phyloP scores from a whole-genome alignment of 75 land plant species.

The Ceratopteris richardii region DNA sequence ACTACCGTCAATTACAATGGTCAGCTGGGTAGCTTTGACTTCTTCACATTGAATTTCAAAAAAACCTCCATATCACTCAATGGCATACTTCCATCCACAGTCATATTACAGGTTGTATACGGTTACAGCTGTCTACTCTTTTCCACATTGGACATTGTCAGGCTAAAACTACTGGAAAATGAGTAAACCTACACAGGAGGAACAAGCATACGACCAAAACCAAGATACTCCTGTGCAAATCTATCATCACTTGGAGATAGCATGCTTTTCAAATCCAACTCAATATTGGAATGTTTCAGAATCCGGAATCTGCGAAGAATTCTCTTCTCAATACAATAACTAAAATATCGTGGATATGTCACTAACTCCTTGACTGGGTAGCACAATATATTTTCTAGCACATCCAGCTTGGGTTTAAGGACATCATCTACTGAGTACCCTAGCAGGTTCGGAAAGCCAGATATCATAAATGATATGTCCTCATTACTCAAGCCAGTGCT shows the following conservation, averaged over 20 bases:
- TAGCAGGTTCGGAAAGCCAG: slow-evolving; percentile 72
- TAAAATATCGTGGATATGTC: slow-evolving; percentile 78
- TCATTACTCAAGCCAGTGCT: slow-evolving; percentile 39
- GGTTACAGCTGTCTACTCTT: too few species aligned
- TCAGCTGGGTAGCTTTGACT: too few species aligned
- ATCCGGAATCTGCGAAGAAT: slow-evolving; percentile 74
- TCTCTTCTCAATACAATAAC: slow-evolving; percentile 77
- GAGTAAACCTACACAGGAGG: slow-evolving; percentile 13
- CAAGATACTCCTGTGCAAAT: slow-evolving; percentile 65
- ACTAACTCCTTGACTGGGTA: slow-evolving; percentile 59
- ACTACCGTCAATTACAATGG: too few species aligned
- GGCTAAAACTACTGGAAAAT: too few species aligned
- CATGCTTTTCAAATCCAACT: slow-evolving; percentile 65
- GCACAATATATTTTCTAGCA: slow-evolving; percentile 42
- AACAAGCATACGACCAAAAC: slow-evolving; percentile 44
- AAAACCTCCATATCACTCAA: too few species aligned
- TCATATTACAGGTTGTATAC: too few species aligned
- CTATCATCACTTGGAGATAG: slow-evolving; percentile 73
- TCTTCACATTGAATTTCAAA: too few species aligned
- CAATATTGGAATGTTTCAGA: slow-evolving; percentile 37
- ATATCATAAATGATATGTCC: slow-evolving; percentile 62
- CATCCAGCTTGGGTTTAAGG: slow-evolving; percentile 70
- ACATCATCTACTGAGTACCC: slow-evolving; percentile 74
- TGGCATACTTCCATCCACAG: too few species aligned
- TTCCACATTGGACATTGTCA: too few species aligned